Conservation (phyloP, 306 rosid genomes). For the Ceratonia siliqua region DNA sequence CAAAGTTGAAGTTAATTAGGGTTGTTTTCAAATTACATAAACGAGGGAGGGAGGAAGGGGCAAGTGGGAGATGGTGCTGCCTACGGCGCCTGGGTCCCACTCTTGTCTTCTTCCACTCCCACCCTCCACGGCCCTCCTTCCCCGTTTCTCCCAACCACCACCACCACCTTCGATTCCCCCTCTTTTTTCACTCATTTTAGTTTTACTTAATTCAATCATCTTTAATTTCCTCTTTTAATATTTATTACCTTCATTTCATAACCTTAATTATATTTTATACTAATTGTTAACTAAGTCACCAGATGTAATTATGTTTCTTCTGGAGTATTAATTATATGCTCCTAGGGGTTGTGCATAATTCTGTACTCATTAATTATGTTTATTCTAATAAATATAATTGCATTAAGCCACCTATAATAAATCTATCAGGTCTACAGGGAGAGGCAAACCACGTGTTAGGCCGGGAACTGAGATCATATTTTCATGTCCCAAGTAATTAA, state of each 20-base stretch:
- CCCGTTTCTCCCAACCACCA: background rate
- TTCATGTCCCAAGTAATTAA: background rate
- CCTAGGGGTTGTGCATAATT: no score
- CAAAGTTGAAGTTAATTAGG: no score
- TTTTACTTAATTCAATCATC: background rate
- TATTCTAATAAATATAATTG: no score
- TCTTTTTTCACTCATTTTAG: background rate
- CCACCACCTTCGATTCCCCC: background rate
- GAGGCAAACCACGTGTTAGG: constrained; percentile 7
- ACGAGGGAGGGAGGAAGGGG: constrained; percentile 42
- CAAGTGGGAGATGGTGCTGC: constrained; percentile 69
- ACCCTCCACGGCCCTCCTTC: constrained; percentile 38
- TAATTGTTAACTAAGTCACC: no score
- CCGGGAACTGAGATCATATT: background rate
- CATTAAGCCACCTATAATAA: no score
- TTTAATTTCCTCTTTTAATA: background rate
- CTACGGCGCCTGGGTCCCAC: constrained; percentile 69
- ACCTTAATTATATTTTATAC: no score
- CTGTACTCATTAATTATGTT: no score
- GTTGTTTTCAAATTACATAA: constrained; percentile 25
- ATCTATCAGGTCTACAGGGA: no score
- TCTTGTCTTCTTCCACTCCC: constrained; percentile 50
- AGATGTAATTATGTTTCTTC: no score
- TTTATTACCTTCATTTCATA: no score
- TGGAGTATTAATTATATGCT: no score